A percentile compares a stretch with the other conserved stretches of the same genome.
Conservation (phyloP, 495 filamentous ascomycete species). For the Niebla homalea region DNA sequence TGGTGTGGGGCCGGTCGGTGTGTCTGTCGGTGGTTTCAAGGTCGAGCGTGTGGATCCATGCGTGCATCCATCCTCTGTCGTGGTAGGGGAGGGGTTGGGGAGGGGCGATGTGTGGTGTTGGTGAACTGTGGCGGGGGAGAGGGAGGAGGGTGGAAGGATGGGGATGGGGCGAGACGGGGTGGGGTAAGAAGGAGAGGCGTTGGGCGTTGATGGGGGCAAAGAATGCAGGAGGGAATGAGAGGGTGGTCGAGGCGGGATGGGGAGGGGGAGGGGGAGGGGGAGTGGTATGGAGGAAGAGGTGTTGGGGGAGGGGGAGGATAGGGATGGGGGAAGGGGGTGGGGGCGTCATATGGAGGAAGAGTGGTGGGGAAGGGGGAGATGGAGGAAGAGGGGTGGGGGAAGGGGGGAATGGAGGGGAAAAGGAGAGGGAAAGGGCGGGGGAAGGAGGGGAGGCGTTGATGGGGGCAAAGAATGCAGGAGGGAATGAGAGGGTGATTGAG, state of each 20-base stretch:
- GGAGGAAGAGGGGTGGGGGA: slow-evolving; percentile 79
- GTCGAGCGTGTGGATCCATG: too few species aligned
- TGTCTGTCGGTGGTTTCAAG: too few species aligned
- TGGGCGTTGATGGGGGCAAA: slow-evolving; percentile 26
- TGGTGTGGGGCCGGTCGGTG: too few species aligned
- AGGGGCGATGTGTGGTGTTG: slow-evolving; percentile 36
- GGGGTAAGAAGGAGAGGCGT: slow-evolving; percentile 42
- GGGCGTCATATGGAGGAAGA: slow-evolving; percentile 35
- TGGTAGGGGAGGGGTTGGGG: slow-evolving; percentile 44
- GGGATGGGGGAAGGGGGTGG: slow-evolving; percentile 56
- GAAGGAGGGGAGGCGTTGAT: slow-evolving; percentile 35
- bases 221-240: background rate
- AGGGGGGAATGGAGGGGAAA: slow-evolving; percentile 64
- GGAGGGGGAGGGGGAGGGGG: slow-evolving; percentile 35
- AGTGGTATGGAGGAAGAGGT: slow-evolving; percentile 81
- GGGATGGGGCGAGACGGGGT: slow-evolving; percentile 66
- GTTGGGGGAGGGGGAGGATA: slow-evolving; percentile 49
- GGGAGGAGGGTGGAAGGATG: slow-evolving; percentile 75
- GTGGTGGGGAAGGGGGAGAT: slow-evolving; percentile 66
- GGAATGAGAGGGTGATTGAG: too few species aligned
- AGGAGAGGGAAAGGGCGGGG: slow-evolving; percentile 72
- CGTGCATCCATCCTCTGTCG: too few species aligned
- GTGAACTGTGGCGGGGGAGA: slow-evolving; percentile 57
- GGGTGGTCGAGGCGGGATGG: slow-evolving; percentile 55
- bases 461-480: slow-evolving; percentile 8